Evolutionary conservation across 2,329 filamentous ascomycete genomes (phyloP).

Genomic region (Sphaerulina vaccinii): DNA sequence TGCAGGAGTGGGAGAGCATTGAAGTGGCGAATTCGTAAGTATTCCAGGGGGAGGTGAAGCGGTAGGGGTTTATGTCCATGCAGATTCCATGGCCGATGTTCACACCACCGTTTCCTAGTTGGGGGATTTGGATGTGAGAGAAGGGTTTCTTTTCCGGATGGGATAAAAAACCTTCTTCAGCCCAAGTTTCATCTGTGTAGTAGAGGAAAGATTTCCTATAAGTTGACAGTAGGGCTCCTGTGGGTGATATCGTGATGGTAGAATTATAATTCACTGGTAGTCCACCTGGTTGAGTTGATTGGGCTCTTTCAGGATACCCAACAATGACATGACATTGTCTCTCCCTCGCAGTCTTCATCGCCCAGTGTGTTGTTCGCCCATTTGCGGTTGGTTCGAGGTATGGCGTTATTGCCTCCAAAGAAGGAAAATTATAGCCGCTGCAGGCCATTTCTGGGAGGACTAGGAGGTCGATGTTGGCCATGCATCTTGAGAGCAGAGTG

Average conservation of each 20-base stretch:
- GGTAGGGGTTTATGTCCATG: slow-evolving; percentile 64
- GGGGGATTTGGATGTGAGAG: slow-evolving; percentile 45
- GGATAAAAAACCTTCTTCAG: slow-evolving; percentile 35
- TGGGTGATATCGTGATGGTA: slow-evolving; percentile 56
- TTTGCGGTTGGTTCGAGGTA: slow-evolving; percentile 65
- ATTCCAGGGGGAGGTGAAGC: slow-evolving; percentile 58
- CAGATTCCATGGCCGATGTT: slow-evolving; percentile 48
- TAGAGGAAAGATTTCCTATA: slow-evolving; percentile 66
- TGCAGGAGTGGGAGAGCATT: slow-evolving; percentile 55
- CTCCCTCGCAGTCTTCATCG: slow-evolving; percentile 62
- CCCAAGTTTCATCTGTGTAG: slow-evolving; percentile 67
- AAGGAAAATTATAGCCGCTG: slow-evolving; percentile 76
- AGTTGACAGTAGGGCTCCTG: slow-evolving; percentile 55
- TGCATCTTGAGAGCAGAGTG: slow-evolving; percentile 55
- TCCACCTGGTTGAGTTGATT: slow-evolving; percentile 11
- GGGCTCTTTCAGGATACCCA: slow-evolving; percentile 67
- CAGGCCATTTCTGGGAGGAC: slow-evolving; percentile 77
- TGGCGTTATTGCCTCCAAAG: slow-evolving; percentile 64
- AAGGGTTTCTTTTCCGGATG: slow-evolving; percentile 22
- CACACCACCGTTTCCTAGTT: slow-evolving; percentile 40
- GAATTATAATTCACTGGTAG: slow-evolving; percentile 54
- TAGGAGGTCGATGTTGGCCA: slow-evolving; percentile 61
- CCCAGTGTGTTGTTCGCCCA: slow-evolving; percentile 71
- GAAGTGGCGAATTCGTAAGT: slow-evolving; percentile 60
- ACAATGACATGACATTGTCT: slow-evolving; percentile 66